Evolutionary conservation across 257 asterid species (phyloP).

Genomic region (Fraxinus excelsior): DNA sequence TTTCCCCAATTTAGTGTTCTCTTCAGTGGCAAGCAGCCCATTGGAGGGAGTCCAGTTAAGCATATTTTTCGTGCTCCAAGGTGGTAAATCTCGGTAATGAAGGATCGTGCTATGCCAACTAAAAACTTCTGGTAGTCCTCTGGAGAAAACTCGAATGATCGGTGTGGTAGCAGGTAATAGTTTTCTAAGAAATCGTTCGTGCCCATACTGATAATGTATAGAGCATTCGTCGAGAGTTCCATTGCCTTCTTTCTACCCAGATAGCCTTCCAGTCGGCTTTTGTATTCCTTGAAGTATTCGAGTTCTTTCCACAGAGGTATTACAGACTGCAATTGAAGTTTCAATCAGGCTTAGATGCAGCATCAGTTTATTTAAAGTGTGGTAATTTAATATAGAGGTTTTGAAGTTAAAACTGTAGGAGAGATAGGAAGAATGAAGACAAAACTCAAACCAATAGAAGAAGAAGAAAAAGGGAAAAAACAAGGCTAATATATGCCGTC

Average conservation of each 20-base stretch:
- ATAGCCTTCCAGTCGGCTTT: constrained; percentile 26
- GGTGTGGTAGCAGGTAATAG: constrained; percentile 27
- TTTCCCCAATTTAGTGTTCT: constrained; percentile 31
- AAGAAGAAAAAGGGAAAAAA: too few relatives aligned
- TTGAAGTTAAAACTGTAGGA: neutral
- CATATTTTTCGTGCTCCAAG: constrained; percentile 41
- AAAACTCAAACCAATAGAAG: too few relatives aligned
- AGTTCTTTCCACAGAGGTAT: constrained; percentile 51
- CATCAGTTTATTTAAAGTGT: neutral
- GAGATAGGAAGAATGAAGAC: too few relatives aligned
- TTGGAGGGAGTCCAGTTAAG: constrained; percentile 45
- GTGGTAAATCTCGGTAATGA: constrained; percentile 28
- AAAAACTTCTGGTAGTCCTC: constrained; percentile 34
- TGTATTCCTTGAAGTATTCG: constrained; percentile 45
- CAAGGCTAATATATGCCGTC: too few relatives aligned
- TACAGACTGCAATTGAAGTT: constrained; percentile 31
- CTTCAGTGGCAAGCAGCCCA: constrained; percentile 50
- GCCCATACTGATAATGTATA: constrained; percentile 41
- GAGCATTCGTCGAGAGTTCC: constrained; percentile 24
- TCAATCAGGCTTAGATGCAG: neutral
- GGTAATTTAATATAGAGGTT: neutral
- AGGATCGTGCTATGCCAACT: constrained; percentile 21
- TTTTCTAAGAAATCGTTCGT: constrained; percentile 51
- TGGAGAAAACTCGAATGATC: constrained; percentile 27
- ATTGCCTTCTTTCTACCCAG: constrained; percentile 23